These are phyloP conservation scores for Aspergillus novoparasiticus DNA, from an alignment of 2,329 filamentous ascomycete genomes.

Conservation along the genomic window DNA sequence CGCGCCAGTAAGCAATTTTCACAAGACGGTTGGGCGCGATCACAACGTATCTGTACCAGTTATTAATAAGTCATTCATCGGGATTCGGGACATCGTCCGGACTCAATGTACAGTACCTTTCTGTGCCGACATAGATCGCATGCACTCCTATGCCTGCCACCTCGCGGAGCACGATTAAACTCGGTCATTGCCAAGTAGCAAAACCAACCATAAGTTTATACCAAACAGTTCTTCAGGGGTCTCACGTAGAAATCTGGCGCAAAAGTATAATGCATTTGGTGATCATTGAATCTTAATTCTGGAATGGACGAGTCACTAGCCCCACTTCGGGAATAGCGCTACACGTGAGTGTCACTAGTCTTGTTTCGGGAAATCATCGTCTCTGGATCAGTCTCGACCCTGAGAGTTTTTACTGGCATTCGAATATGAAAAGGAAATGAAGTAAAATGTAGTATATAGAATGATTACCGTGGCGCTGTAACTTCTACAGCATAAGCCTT, in stretches of 20 bases:
- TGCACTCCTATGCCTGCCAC: conserved; percentile 18
- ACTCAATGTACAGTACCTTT: conserved; percentile 19
- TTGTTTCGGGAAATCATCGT: background rate
- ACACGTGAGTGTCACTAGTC: background rate
- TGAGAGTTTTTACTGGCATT: too few relatives aligned
- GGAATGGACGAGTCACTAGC: background rate
- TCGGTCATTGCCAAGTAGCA: background rate
- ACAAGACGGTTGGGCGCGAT: conserved; percentile 28
- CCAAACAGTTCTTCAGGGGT: background rate
- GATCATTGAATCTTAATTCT: background rate
- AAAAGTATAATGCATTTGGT: background rate
- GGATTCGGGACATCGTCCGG: background rate
- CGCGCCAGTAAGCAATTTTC: conserved; percentile 28
- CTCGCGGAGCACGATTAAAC: background rate
- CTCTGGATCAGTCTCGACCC: background rate
- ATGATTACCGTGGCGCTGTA: too few relatives aligned
- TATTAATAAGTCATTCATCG: background rate
- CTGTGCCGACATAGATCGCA: conserved; percentile 28
- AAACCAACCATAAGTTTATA: background rate
- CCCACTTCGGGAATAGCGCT: background rate
- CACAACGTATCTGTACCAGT: conserved; percentile 28
- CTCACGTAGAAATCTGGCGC: background rate
- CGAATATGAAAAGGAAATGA: too few relatives aligned
- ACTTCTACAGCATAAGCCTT: too few relatives aligned
- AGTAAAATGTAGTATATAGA: too few relatives aligned